Base-by-base conservation (phyloP, 805 yeast species). In the Wickerhamomyces tratensis region DNA sequence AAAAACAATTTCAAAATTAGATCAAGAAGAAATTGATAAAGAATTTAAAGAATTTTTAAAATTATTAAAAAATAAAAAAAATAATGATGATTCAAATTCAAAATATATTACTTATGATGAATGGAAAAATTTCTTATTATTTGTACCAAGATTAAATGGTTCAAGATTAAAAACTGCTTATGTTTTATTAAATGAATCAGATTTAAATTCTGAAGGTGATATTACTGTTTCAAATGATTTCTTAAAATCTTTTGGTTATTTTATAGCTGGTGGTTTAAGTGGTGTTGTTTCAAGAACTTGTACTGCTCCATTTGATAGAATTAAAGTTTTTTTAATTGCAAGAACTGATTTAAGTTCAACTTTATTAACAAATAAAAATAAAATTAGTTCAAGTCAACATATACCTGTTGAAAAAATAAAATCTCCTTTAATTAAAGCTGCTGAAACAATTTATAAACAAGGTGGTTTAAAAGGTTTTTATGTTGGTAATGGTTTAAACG, bases 211-310 rank as follows among this genome's bases (percentile, higher is more conserved):
- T 0, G 98, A 91, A 53, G 96, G 96, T 59, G 98, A 91, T 63
- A 87, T 89, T 47, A 82, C 94, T 0, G 71, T 91, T 34, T 80
- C 82, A 37, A 79, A 78, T 57, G 95, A 86, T 48, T 73, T 85
- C 41, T 63, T 85, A 40, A 79, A 83, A 56, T 95, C 96, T 31
- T 72, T 87, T 47, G 96, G 97, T 1, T 93, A 78, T 62, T 93
- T 93, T 56, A 64, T 89, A 33, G 95, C 96, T 2, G 98, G 98
- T 35, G 98, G 98, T 0, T 61, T 89, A 20, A 85, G 96, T 2
- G 98, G 98, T 2, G 98, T 91, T 2, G 83, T 93, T 5, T 87
- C 96, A 12, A 78, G 98, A 64, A 88, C 98, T 0, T 83, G 93
- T 53, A 93, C 98, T 0, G 98, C 98, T 0, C 98, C 98, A 10